Base-by-base conservation (phyloP, 1,284 basidiomycete species). In the Cutaneotrichosporon arboriforme region DNA sequence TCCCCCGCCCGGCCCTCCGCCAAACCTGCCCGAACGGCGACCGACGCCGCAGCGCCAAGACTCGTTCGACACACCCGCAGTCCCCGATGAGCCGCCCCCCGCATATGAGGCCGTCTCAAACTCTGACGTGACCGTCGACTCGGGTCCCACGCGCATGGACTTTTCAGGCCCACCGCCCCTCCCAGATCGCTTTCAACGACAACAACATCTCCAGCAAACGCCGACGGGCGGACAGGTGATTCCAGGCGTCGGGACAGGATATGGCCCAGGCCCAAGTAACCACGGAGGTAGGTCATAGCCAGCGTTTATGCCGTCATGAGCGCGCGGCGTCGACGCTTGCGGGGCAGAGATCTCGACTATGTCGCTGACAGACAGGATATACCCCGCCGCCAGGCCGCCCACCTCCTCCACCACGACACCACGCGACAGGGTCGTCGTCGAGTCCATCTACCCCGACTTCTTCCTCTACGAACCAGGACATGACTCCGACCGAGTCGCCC, bases 101-200 rank as follows among this genome's bases (percentile, higher is more conserved):
- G 63, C 70, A 3, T 70, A 70, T 43, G 55, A 59, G 12, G 35
- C 62, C 15, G 46, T 55, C 3, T 57, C 68, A 4, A 41, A 22
- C 12, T 34, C 38, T 18, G 57, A 52, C 42, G 57, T 59, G 10
- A 56, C 60, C 2, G 21, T 75, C 10, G 52, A 57, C 7, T 46
- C 63, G 4, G 73, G 73, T 9, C 73, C 73, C 8, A 22, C 46
- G 15, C 55, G 64, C 4, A 67, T 70, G 63, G 70, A 73, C 52
- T 75, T 73, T 45, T 68, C 65, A 0, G 73, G 73, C 14, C 72
- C 73, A 7, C 73, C 73, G 14, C 73, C 71, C 3, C 51, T 72
- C 51, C 68, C 72, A 5, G 65, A 72, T 23, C 57, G 66, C n/a
- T 38, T 65, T 12, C 45, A 48, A 43, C 26, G 26, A 4, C 50